Conservation (phyloP, 345 rosid species). For the Murraya koenigii region DNA sequence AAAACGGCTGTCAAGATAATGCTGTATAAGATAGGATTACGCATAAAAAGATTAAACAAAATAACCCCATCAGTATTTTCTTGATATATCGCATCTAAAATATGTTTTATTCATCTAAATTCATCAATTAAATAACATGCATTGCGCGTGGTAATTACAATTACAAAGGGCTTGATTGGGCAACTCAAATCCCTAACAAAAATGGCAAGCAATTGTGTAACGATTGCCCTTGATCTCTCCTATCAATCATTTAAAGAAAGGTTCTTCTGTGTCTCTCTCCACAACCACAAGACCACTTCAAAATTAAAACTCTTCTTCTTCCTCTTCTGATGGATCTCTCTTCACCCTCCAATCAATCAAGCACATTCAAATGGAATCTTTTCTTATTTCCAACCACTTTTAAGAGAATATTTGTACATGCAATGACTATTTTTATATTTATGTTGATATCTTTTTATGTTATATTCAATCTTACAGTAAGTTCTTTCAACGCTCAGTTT, state of each 20-base stretch:
- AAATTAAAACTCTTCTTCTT: not conserved
- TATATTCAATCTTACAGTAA: conserved; percentile 18
- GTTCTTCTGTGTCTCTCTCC: not conserved
- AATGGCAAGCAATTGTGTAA: no score
- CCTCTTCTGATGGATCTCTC: conserved; percentile 40
- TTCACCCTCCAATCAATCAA: conserved; percentile 10
- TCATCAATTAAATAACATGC: not conserved
- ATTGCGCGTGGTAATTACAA: not conserved
- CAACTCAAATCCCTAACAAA: not conserved
- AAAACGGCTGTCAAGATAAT: no score
- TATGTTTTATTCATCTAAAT: not conserved
- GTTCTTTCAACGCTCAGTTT: conserved; percentile 9
- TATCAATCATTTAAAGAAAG: no score
- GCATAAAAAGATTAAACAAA: not conserved
- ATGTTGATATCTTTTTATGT: conserved; percentile 33
- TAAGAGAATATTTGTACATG: conserved; percentile 31
- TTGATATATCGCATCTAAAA: not conserved
- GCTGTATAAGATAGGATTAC: not conserved
- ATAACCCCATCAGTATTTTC: not conserved
- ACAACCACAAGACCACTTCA: conserved; percentile 8
- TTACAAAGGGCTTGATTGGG: not conserved
- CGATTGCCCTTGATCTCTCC: no score
- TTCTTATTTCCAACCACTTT: conserved; percentile 25
- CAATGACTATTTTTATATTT: conserved; percentile 27
- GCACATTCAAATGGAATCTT: conserved; percentile 7